Conservation (phyloP, 371 early-diverging fungal species). For the Rhizopus stolonifer region DNA sequence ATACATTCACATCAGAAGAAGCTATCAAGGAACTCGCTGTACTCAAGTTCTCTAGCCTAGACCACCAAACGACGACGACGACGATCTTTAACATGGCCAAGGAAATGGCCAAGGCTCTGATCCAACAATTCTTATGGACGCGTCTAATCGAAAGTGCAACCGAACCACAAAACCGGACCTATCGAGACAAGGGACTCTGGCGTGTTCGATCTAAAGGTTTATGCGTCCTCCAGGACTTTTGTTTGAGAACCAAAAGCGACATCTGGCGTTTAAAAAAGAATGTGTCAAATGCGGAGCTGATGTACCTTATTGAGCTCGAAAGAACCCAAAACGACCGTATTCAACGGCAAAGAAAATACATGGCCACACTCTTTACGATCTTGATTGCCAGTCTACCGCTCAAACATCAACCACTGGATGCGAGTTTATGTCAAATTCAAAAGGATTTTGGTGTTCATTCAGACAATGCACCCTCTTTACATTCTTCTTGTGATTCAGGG, state of each 20-base stretch:
- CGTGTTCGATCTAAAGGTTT: constrained; percentile 43
- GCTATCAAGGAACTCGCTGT: constrained; percentile 36
- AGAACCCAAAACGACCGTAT: constrained; percentile 18
- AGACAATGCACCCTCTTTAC: not conserved
- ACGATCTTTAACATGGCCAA: constrained; percentile 54
- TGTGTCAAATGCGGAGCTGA: constrained; percentile 1
- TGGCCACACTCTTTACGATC: constrained; percentile 15
- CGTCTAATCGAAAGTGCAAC: constrained; percentile 35
- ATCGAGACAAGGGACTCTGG: constrained; percentile 37
- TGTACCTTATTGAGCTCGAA: constrained; percentile 15
- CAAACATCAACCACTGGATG: not conserved
- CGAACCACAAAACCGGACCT: constrained; percentile 33
- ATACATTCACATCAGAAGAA: constrained; percentile 50
- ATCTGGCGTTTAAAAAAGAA: not conserved
- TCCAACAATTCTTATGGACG: constrained; percentile 46
- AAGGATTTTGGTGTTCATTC: too few relatives aligned
- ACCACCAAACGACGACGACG: constrained; percentile 30
- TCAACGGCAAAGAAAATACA: constrained; percentile 7
- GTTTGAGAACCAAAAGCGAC: constrained; percentile 8
- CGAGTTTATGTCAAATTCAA: not conserved
- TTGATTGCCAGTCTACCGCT: constrained; percentile 25
- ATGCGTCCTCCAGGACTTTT: constrained; percentile 36
- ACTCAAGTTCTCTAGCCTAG: constrained; percentile 34
- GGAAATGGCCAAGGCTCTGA: constrained; percentile 53
- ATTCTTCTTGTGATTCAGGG: too few relatives aligned